phyloP scores from a whole-genome alignment of 768 basidiomycete species.

The Tricholoma flavovirens region DNA sequence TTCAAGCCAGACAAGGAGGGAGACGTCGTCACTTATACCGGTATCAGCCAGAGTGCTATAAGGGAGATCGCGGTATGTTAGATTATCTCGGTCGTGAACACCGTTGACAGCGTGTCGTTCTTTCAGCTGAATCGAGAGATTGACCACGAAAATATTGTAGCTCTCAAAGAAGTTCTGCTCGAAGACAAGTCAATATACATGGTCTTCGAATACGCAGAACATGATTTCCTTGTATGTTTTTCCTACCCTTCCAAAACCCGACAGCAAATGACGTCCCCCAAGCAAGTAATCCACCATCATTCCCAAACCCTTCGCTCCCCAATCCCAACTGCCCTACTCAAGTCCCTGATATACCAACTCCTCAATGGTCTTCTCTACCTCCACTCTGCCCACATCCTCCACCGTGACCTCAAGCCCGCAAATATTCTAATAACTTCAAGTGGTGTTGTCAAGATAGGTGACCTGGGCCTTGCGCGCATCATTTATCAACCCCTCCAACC shows the following conservation, averaged over 20 bases:
- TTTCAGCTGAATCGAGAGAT: constrained; percentile 82
- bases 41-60: constrained; percentile 96
- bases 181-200: constrained; percentile 99
- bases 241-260: background rate
- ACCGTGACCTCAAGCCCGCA: constrained; percentile 97
- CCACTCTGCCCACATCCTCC: constrained; percentile 90
- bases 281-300: constrained; percentile 99
- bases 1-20: constrained; percentile 99
- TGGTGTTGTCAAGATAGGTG: constrained; percentile 97
- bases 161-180: constrained; percentile 89
- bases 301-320: constrained; percentile 79
- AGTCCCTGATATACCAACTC: constrained; percentile 91
- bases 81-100: background rate
- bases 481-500: constrained; percentile 89
- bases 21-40: constrained; percentile 91
- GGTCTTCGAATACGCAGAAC: constrained; percentile 99
- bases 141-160: constrained; percentile 84
- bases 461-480: constrained; percentile 89
- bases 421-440: constrained; percentile 91
- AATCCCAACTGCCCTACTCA: constrained; percentile 76
- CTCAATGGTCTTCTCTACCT: constrained; percentile 92
- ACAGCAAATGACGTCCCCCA: background rate
- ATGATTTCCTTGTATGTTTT: constrained; percentile 83
- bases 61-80: constrained; percentile 81
- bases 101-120: constrained; percentile 11